Base-by-base conservation (phyloP, 108 stramenopile genomes). In the Skeletonema potamos region DNA sequence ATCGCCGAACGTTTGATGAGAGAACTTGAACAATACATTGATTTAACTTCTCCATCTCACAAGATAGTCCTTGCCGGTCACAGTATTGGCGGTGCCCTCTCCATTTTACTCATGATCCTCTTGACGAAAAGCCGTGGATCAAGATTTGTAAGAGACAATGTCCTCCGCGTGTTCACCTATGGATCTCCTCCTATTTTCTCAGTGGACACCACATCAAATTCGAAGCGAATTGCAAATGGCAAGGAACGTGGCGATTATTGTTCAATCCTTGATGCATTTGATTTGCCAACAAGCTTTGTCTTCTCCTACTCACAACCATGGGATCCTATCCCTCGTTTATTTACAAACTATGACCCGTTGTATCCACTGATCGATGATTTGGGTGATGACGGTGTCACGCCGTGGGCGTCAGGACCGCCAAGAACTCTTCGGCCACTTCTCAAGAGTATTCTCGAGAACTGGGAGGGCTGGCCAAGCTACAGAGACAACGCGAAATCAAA, bases 361-460 rank as follows among this genome's bases (percentile, higher is more conserved):
- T 96, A 93, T 74, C 94, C 94, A n/a, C 72, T 96, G 33, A 84
- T 93, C 37, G 94, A 86, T 56, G 94, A 93, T 68, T 27, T 93
- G 6, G 92, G 92, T 28, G 79, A 58, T 46, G 92, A 93, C 63
- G 91, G 89, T 17, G 66, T 79, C 2, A 93, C 92, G 5, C 83
- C 81, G 13, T 93, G 79, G 56, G 76, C 78, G 2, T 81, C 67
- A 10, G 94, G 94, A 27, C 94, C 94, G 10, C 67, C 79, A n/a
- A 82, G 94, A 46, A 84, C 87, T 9, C 74, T 96, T 20, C 82
- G 94, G 62, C 87, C 89, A 8, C 73, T 96, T 28, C 73, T 81
- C 6, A 81, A 84, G 26, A 77, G 84, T 17, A 83, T 96, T 22
- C 64, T 92, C 17, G 80, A 84, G 73, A 65, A 77, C 15, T 92